Evolutionary conservation across 768 basidiomycete genomes (phyloP), one percentile per base, ranked within the genome.

Genomic region (Pilatotrama ljubarskyi): DNA sequence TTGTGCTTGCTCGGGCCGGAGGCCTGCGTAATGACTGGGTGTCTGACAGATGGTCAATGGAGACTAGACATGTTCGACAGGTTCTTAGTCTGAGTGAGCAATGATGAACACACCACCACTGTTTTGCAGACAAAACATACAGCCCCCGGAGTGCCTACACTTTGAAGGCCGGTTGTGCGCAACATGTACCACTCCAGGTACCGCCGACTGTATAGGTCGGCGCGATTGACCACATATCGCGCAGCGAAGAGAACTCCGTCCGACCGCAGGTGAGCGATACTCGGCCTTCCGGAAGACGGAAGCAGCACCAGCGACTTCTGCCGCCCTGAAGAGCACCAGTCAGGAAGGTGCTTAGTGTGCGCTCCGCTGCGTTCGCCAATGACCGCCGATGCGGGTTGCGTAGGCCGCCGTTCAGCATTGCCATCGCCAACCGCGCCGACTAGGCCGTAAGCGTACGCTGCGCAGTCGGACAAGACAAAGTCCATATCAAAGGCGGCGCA

Each of bases 1-100:
- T 46, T 47, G 44, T 55, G 47, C 46, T 43, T 55, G 53, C 53
- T 14, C n/a, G 7, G 48, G 29, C 48, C 4, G 48, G 32, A n/a
- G n/a, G 29, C 10, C 29, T 24, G 15, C 24, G 48, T n/a, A 18
- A 42, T 42, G 41, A 42, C 20, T n/a, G 40, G 18, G 13, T 8
- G 9, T 37, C 36, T 8, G 13, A 41, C 40, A 42, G 41, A 42
- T 15, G 41, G 6, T 5, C 29, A 32, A 32, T 32, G 29, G 29
- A 32, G 29, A 4, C 29, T 32, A 32, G 29, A 32, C 29, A n/a
- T n/a, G 29, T 32, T 10, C 29, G 29, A 32, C 29, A 32, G 29
- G 10, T 32, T 10, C 29, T 32, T 32, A 32, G 29, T 10, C 29
- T 32, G 4, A 32, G 29, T 32, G 29, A 32, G 29, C 29, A 32